Evolutionary conservation across 768 basidiomycete species (phyloP).

Genomic region (Pleurotus tuoliensis): DNA sequence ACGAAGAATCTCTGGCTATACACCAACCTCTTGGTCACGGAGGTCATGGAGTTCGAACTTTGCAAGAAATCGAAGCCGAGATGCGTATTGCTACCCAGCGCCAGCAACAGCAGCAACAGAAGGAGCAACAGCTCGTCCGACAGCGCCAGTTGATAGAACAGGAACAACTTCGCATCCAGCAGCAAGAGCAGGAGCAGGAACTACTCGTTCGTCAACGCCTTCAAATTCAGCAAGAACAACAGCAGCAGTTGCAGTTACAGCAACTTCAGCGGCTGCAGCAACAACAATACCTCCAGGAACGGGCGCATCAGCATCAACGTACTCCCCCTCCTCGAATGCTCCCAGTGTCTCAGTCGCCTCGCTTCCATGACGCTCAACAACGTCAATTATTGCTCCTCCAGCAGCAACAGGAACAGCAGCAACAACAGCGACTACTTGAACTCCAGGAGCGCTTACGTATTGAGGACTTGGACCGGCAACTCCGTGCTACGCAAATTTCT

Average conservation of each 20-base stretch:
- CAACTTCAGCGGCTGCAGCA: constrained; percentile 41
- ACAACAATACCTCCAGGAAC: constrained; percentile 50
- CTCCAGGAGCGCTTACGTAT: constrained; percentile 61
- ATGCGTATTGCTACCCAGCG: constrained; percentile 65
- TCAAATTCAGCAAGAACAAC: constrained; percentile 42
- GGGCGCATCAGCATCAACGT: constrained; percentile 42
- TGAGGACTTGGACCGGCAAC: constrained; percentile 65
- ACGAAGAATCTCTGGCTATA: constrained; percentile 16
- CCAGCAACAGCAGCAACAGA: constrained; percentile 23
- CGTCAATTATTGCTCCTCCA: constrained; percentile 67
- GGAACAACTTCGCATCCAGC: constrained; percentile 26
- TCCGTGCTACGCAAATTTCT: constrained; percentile 49
- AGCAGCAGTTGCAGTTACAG: constrained; percentile 49
- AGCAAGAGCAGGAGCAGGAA: constrained; percentile 30
- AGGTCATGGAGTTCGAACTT: constrained; percentile 46
- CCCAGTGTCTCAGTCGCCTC: constrained; percentile 72
- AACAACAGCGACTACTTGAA: constrained; percentile 56
- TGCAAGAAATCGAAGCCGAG: constrained; percentile 83
- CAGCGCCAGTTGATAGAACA: constrained; percentile 26
- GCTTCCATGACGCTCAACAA: constrained; percentile 66
- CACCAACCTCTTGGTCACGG: constrained; percentile 33
- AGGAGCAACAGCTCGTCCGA: constrained; percentile 20
- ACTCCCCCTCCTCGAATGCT: constrained; percentile 76
- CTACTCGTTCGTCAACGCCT: constrained; percentile 32
- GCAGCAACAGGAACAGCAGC: constrained; percentile 62